Conservation (phyloP, 345 rosid species). For the Gossypium mustelinum region DNA sequence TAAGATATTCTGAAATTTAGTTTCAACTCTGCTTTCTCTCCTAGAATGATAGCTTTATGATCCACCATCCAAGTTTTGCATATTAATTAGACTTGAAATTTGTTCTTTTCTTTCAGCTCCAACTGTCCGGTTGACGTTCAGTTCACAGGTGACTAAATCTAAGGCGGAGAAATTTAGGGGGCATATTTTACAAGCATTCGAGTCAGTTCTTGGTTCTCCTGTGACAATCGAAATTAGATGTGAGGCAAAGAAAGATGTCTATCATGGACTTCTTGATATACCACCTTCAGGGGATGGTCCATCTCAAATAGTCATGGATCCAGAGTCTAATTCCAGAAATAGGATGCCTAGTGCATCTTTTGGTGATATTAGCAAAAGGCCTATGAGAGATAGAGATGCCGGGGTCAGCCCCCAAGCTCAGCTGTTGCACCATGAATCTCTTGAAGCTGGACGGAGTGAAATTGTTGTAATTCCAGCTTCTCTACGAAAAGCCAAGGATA, state of each 20-base stretch:
- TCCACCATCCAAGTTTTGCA: neutral
- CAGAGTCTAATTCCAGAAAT: constrained; percentile 20
- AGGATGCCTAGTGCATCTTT: constrained; percentile 19
- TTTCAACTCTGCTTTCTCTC: neutral
- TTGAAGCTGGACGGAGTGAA: constrained; percentile 40
- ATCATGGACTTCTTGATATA: constrained; percentile 30
- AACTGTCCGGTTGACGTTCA: constrained; percentile 65
- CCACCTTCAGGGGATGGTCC: constrained; percentile 41
- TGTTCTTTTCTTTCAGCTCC: constrained; percentile 61
- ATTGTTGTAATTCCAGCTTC: constrained; percentile 59
- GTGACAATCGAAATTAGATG: constrained; percentile 77
- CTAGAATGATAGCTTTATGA: neutral
- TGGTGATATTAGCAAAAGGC: constrained; percentile 13
- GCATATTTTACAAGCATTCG: constrained; percentile 76
- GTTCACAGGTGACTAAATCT: constrained; percentile 52
- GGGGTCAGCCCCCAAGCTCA: constrained; percentile 17
- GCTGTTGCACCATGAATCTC: constrained; percentile 21
- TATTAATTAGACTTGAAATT: neutral
- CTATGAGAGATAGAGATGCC: constrained; percentile 15
- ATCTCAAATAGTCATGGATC: constrained; percentile 25
- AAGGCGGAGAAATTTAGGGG: constrained; percentile 68
- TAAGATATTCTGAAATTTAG: neutral
- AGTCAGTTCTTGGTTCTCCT: constrained; percentile 69
- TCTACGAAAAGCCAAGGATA: constrained; percentile 32
- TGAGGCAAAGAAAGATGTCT: constrained; percentile 43